Base-by-base conservation (phyloP, 1,139 yeast genomes). In the Kodamaea fungicola region DNA sequence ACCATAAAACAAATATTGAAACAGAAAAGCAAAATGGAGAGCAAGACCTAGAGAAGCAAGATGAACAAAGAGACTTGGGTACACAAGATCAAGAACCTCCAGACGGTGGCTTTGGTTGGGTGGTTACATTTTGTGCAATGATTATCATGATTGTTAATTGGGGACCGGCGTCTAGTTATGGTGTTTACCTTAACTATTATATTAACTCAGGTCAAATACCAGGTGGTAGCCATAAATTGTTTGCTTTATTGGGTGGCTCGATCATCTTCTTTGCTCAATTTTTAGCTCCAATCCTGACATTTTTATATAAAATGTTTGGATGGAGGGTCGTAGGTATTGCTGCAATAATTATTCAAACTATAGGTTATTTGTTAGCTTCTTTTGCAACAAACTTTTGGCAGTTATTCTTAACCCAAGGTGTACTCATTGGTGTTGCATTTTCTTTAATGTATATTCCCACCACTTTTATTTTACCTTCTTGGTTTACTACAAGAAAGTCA, bases 91-190 rank as follows among this genome's bases (percentile, higher is more conserved):
- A 22, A 4, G 13, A 3, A 28, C 83, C 83, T 2, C 80, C 83
- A 2, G 92, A 83, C 58, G 77, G 78, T 21, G 86, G 86, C 1
- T 74, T 74, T 44, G 88, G 87, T 1, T 84, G 92, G 89, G 74
- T 80, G 6, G 71, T 80, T 38, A 78, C 81, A 0, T 38, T 73
- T 2, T 74, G 83, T 46, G 76, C 76, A 1, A 65, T 76, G 55
- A 50, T 73, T 33, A 54, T 66, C 21, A 54, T 61, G 22, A 66
- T 80, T 33, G 71, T 78, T 23, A 76, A 89, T 1, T 85, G 95
- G 95, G 95, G 95, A 16, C 67, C 80, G 32, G 82, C 80, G 50
- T 76, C 86, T 4, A 74, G 78, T 0, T 85, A 72, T 51, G 90
- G 92, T 34, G 83, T 85, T 3, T 83, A 77, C 48, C 59, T 85